Evolutionary conservation across 352 stramenopile species (phyloP).

Genomic region (Phytophthora capsici): DNA sequence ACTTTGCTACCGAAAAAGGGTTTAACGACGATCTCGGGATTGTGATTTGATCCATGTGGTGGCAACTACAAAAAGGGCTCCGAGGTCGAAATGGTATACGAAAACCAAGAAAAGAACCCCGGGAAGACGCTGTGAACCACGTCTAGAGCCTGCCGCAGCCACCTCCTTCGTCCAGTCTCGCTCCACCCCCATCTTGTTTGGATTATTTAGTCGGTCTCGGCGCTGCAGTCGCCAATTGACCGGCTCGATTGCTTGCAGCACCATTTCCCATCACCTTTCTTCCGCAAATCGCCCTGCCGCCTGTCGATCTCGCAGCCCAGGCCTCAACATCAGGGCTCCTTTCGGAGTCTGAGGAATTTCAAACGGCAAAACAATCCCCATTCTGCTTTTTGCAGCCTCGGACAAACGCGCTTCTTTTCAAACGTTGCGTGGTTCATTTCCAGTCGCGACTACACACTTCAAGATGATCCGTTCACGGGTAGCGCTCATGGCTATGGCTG

Average conservation of each 20-base stretch:
- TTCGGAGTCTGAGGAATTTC: slow-evolving; percentile 2
- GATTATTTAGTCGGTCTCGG: slow-evolving; percentile 19
- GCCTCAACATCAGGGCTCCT: slow-evolving; percentile 12
- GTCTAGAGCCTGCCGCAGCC: not conserved
- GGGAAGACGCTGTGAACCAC: not conserved
- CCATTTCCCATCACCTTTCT: slow-evolving; percentile 22
- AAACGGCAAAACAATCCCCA: slow-evolving; percentile 17
- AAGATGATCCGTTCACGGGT: slow-evolving; percentile 27
- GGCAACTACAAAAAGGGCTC: slow-evolving; percentile 22
- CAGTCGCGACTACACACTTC: slow-evolving; percentile 5
- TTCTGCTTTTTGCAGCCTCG: slow-evolving; percentile 36
- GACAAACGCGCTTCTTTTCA: slow-evolving; percentile 11
- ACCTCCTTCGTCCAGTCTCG: slow-evolving; percentile 15
- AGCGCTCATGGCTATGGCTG: slow-evolving; percentile 11
- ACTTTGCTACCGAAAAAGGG: slow-evolving; percentile 22
- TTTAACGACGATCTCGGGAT: slow-evolving; percentile 22
- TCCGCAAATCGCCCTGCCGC: slow-evolving; percentile 28
- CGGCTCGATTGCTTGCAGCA: slow-evolving; percentile 32
- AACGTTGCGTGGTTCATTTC: slow-evolving; percentile 1
- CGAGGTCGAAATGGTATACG: slow-evolving; percentile 12
- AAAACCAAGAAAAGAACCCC: slow-evolving; percentile 11
- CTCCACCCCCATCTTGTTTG: slow-evolving; percentile 4
- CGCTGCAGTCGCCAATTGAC: slow-evolving; percentile 9
- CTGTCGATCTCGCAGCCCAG: slow-evolving; percentile 11
- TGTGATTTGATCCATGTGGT: slow-evolving; percentile 14